Conservation (phyloP, 352 stramenopile genomes). For the Phytophthora crassamura region DNA sequence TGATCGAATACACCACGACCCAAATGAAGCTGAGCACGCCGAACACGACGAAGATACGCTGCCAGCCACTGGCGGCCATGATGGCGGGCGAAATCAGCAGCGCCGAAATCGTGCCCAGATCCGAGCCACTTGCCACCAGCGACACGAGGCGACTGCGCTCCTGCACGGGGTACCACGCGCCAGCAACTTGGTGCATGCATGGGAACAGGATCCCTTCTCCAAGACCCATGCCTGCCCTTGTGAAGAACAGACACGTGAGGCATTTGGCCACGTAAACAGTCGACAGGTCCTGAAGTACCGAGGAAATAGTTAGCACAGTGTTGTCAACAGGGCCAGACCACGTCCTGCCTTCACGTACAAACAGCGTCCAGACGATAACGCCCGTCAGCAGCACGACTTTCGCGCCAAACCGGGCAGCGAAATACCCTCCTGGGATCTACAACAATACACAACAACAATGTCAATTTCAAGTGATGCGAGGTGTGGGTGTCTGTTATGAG, state of each 20-base stretch:
- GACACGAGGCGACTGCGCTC: constrained; percentile 83
- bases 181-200: constrained; percentile 89
- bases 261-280: constrained; percentile 70
- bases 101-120: constrained; percentile 83
- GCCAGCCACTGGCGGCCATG: constrained; percentile 68
- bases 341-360: constrained; percentile 40
- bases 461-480: background rate
- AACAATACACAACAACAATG: constrained; percentile 7
- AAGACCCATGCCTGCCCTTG: constrained; percentile 81
- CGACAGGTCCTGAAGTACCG: constrained; percentile 58
- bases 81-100: constrained; percentile 79
- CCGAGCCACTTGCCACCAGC: constrained; percentile 78
- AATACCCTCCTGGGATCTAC: constrained; percentile 81
- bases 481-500: background rate
- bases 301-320: background rate
- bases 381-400: constrained; percentile 79
- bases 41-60: constrained; percentile 82
- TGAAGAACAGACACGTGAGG: constrained; percentile 76
- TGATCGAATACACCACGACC: constrained; percentile 63
- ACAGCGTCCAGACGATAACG: constrained; percentile 86
- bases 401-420: constrained; percentile 69
- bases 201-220: constrained; percentile 89
- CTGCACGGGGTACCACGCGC: constrained; percentile 83
- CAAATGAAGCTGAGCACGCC: constrained; percentile 80
- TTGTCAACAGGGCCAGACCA: background rate